Evolutionary conservation across 2,329 filamentous ascomycete genomes (phyloP), one percentile per base, ranked within the genome.

Genomic region (Talaromyces rugulosus): DNA sequence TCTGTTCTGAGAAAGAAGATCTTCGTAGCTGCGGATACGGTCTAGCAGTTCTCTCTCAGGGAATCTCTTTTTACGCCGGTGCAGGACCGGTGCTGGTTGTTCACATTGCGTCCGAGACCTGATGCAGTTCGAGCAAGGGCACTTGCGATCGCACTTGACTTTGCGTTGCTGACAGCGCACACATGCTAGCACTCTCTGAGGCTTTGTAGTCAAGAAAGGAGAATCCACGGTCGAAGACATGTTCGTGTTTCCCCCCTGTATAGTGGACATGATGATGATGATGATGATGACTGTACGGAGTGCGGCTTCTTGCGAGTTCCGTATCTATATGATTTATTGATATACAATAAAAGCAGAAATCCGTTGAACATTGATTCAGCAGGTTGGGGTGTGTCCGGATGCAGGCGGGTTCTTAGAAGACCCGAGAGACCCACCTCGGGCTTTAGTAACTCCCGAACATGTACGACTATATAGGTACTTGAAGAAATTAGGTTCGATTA

Each of bases 81-180:
- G 85, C 74, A 67, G 85, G 77, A 65, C 84, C 75, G 73, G 69
- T 5, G 73, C 68, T 1, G 76, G 74, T 3, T 79, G 77, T 4
- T 82, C 68, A 65, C 87, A 92, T 66, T 89, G 83, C 34, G 82
- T 82, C 27, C 81, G 77, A 58, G 84, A 82, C 74, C 84, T 88
- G 71, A 86, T 78, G 70, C 89, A 91, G 74, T 89, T 88, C 68
- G 83, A 80, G 70, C 89, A 92, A 16, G 89, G 89, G 74, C 87
- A 87, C 67, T 83, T 85, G 74, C 88, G 89, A 74, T 91, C 87
- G 74, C 89, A 92, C 63, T 87, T 87, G 50, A 92, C 83, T 73
- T 92, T 92, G 64, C 89, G 85, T 72, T 90, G 88, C 71, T 92
- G 89, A 70, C 90, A 94, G 23, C 87, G 81, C 14, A 91, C 82